Evolutionary conservation across 768 basidiomycete genomes (phyloP).

Genomic region (Amanita molliuscula): DNA sequence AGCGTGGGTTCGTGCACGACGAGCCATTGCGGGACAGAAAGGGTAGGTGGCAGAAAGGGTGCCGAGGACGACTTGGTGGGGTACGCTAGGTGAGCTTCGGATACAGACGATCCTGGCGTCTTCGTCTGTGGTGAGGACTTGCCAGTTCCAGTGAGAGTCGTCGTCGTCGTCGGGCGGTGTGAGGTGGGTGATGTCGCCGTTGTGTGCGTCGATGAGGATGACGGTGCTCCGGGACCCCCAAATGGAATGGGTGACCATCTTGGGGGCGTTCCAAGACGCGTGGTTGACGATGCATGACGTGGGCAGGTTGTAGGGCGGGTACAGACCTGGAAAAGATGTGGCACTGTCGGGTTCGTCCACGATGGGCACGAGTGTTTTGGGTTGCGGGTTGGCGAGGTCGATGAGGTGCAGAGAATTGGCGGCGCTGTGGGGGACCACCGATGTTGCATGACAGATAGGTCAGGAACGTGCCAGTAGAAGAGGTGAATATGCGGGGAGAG

Average conservation of each 20-base stretch:
- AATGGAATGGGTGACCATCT: conserved; percentile 35
- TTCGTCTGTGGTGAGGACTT: conserved; percentile 40
- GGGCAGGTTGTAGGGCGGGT: conserved; percentile 37
- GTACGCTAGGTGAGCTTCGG: conserved; percentile 36
- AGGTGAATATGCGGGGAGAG: conserved; percentile 32
- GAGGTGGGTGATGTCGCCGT: conserved; percentile 32
- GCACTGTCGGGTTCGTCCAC: not conserved
- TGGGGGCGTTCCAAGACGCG: conserved; percentile 10
- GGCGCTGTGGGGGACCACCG: conserved; percentile 50
- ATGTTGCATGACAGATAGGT: conserved; percentile 45
- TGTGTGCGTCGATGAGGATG: conserved; percentile 26
- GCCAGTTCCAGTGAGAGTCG: conserved; percentile 25
- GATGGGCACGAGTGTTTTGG: not conserved
- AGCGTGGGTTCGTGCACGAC: not conserved
- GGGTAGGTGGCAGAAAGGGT: not conserved
- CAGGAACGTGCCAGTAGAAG: conserved; percentile 17
- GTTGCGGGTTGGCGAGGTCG: conserved; percentile 17
- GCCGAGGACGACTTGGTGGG: conserved; percentile 42
- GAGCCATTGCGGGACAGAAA: not conserved
- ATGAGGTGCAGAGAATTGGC: conserved; percentile 39
- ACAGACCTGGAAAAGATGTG: conserved; percentile 50
- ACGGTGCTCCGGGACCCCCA: conserved; percentile 48
- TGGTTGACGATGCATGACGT: conserved; percentile 26
- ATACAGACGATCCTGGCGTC: conserved; percentile 30
- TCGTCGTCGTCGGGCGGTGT: not conserved